These are phyloP conservation scores for Aspergillus chevalieri DNA, from an alignment of 2,329 filamentous ascomycete species.

Conservation along the genomic window DNA sequence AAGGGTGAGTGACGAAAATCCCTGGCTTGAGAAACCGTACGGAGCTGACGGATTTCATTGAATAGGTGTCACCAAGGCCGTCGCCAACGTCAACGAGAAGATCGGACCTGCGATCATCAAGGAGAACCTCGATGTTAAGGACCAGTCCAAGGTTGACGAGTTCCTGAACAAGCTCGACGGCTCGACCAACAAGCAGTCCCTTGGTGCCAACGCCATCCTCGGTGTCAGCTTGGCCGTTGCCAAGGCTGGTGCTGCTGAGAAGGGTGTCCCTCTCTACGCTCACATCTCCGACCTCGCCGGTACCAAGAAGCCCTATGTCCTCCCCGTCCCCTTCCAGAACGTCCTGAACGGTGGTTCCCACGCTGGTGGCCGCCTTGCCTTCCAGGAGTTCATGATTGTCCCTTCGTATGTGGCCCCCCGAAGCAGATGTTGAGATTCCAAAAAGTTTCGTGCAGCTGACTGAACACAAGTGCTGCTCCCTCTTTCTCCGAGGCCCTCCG, in stretches of 20 bases:
- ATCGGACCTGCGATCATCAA: constrained; percentile 78
- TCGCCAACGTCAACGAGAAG: constrained; percentile 75
- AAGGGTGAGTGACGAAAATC: constrained; percentile 54
- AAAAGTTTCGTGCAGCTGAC: background rate
- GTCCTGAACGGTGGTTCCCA: constrained; percentile 92
- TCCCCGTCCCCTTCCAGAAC: constrained; percentile 90
- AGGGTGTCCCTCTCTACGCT: constrained; percentile 79
- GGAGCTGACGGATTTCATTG: background rate
- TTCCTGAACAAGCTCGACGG: constrained; percentile 83
- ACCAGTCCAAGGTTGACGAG: constrained; percentile 75
- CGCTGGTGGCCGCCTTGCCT: constrained; percentile 89
- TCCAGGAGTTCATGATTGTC: constrained; percentile 96
- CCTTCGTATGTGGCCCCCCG: constrained; percentile 55
- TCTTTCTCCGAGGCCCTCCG: constrained; percentile 94
- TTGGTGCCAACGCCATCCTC: constrained; percentile 83
- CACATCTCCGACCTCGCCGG: constrained; percentile 82
- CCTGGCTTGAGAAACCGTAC: background rate
- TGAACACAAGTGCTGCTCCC: constrained; percentile 59
- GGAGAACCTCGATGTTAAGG: constrained; percentile 76
- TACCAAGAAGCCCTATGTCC: constrained; percentile 86
- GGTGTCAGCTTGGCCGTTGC: constrained; percentile 78
- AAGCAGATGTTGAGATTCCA: background rate
- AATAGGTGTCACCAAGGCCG: constrained; percentile 66
- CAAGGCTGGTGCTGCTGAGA: constrained; percentile 84
- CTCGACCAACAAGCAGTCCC: constrained; percentile 77